Evolutionary conservation across 2,329 filamentous ascomycete species (phyloP).

Genomic region (Alternaria ventricosa): DNA sequence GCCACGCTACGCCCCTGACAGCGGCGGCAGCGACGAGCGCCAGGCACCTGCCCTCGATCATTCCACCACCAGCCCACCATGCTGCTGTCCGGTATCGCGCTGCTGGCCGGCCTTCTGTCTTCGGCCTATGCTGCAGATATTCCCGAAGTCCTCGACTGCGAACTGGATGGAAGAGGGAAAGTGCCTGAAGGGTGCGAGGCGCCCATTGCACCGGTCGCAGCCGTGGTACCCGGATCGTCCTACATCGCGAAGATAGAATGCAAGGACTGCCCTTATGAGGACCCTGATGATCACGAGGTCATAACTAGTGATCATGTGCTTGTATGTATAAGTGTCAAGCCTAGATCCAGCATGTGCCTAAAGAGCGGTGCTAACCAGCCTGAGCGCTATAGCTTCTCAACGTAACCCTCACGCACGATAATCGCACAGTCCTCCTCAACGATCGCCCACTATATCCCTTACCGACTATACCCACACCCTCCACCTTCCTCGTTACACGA

Average conservation of each 20-base stretch:
- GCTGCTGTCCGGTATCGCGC: conserved; percentile 6
- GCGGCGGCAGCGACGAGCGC: conserved; percentile 14
- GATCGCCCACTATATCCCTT: conserved; percentile 35
- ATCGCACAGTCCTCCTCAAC: conserved; percentile 37
- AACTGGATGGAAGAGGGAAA: conserved; percentile 2
- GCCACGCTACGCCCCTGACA: conserved; percentile 21
- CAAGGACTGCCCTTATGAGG: conserved; percentile 32
- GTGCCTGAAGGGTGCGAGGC: conserved; percentile 25
- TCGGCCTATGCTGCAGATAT: conserved; percentile 10
- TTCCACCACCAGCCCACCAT: conserved; percentile 16
- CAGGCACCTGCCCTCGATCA: conserved; percentile 10
- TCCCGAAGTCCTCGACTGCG: conserved; percentile 24
- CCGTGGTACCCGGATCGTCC: conserved; percentile 29
- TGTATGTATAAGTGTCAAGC: conserved; percentile 21
- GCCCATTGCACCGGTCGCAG: conserved; percentile 32
- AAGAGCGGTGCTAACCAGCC: background rate
- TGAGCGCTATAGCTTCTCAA: conserved; percentile 35
- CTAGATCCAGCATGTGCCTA: background rate
- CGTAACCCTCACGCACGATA: conserved; percentile 37
- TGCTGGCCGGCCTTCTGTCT: conserved; percentile 16
- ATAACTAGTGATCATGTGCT: conserved; percentile 30
- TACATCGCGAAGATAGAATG: conserved; percentile 43
- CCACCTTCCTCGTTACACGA: conserved; percentile 24
- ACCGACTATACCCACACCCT: conserved; percentile 31
- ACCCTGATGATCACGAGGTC: conserved; percentile 8